Evolutionary conservation across 2,329 filamentous ascomycete species (phyloP), one percentile per base, ranked within the genome.

Genomic region (Chaetomiaceae sp.): DNA sequence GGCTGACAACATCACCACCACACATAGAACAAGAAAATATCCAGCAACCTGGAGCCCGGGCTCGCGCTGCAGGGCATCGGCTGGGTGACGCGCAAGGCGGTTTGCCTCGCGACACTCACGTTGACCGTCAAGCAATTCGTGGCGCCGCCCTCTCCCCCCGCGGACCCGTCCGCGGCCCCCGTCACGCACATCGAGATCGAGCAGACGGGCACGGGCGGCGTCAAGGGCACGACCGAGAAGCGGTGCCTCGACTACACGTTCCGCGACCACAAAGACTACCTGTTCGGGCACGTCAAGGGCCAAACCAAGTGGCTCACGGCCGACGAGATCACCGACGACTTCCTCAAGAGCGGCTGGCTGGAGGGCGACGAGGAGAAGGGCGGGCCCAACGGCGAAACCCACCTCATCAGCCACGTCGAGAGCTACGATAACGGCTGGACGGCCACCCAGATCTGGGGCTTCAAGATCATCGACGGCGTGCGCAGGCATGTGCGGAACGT

Each of bases 241-340:
- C 79, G 80, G 54, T 78, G 73, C 65, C 63, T 79, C 48, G 79
- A 83, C 72, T 65, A 69, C 66, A 62, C 61, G 49, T 68, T 61
- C 61, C 84, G 86, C 61, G 78, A 81, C 58, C 88, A 91, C 74
- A 73, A 73, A 21, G 90, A 96, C 74, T 85, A 84, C 76, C 80
- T 95, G 60, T 96, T 95, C 67, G 90, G 90, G 54, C 73, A 71
- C 51, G 78, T 94, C 57, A 73, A 74, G 47, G 88, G 86, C 53
- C 76, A 75, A 55, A 81, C 77, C 38, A 70, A 74, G 41, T 83
- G 77, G 66, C 60, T 80, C 54, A 65, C 62, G 10, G 65, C 71
- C 18, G 73, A 70, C 16, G 75, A 78, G 16, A 68, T 82, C 33
- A 67, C 73, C n/a, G 80, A 85, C 62, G 79, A 75, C 4, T 81